Conservation (phyloP, 140 eudicot genomes). For the Cichorium intybus region DNA sequence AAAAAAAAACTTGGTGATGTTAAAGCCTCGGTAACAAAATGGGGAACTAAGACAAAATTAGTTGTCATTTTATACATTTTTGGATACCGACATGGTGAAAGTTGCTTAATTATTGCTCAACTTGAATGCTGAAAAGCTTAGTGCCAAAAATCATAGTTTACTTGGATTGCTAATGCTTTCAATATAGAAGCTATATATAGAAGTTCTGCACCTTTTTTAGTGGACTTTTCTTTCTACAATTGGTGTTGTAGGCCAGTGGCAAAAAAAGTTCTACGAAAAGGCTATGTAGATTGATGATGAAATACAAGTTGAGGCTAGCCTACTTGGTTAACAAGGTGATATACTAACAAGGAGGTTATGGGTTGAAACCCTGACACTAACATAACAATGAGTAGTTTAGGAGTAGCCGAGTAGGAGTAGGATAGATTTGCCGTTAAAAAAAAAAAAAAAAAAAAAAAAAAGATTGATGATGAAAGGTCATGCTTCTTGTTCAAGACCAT, state of each 20-base stretch:
- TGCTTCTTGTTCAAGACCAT: slow-evolving; percentile 4
- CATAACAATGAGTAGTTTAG: too few relatives aligned
- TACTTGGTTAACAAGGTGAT: too few relatives aligned
- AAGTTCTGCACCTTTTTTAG: slow-evolving; percentile 18
- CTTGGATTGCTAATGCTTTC: slow-evolving; percentile 15
- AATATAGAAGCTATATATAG: slow-evolving; percentile 20
- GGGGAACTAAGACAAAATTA: background rate
- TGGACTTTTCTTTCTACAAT: slow-evolving; percentile 32
- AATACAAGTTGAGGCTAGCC: too few relatives aligned
- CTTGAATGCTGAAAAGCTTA: slow-evolving; percentile 11
- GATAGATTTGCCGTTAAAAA: too few relatives aligned
- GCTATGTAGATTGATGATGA: slow-evolving; percentile 29
- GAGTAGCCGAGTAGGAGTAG: too few relatives aligned
- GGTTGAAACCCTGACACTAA: too few relatives aligned
- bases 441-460: too few relatives aligned
- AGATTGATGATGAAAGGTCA: slow-evolving; percentile 29
- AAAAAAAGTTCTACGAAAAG: slow-evolving; percentile 28
- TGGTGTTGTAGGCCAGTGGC: slow-evolving; percentile 38
- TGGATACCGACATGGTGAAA: background rate
- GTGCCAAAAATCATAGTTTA: slow-evolving; percentile 26
- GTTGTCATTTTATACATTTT: background rate
- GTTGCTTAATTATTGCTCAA: slow-evolving; percentile 1
- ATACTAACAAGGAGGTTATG: too few relatives aligned
- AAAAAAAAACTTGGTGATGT: background rate
- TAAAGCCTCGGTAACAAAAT: background rate